Evolutionary conservation across 2,329 filamentous ascomycete species (phyloP), one percentile per base, ranked within the genome.

Genomic region (Plenodomus biglobosus): DNA sequence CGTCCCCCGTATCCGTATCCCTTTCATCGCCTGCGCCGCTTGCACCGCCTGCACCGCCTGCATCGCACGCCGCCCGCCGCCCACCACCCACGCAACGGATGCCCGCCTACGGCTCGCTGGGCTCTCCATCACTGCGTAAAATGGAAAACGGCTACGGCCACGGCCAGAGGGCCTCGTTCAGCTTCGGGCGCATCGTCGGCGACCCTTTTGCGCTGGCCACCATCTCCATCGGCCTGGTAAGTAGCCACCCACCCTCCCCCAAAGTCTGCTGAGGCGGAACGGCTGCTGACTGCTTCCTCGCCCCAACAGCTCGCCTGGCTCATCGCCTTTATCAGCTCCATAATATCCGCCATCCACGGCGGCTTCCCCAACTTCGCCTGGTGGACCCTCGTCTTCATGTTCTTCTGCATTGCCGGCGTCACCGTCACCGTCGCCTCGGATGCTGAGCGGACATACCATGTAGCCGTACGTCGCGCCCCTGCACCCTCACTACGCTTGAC

Each of bases 181-280:
- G 83, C 73, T 74, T 92, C 73, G 88, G 88, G 70, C 95, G 96
- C 75, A 91, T 99, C 64, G 81, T 96, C 53, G 94, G 94, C 64
- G 92, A 99, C 75, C 94, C 94, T 5, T 97, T 99, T 74, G 92
- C 92, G 51, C 82, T 99, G 52, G 91, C 92, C 46, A 97, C 94
- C 30, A 84, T 95, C 56, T 96, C 92, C 48, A 96, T 97, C 72
- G 84, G 88, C 55, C 80, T 89, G 69, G 92, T 96, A 84, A 73
- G 90, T 82, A n/a, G n/a, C n/a, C n/a, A n/a, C n/a, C n/a, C n/a
- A n/a, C n/a, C n/a, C n/a, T n/a, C 20, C 21, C 49, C 44, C 32
- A 22, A 8, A 47, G 40, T 44, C 46, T 58, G 59, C 50, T 54
- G 44, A 61, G 61, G 59, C 44, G 57, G 35, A 45, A 54, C 5